Evolutionary conservation across 257 asterid genomes (phyloP).

Genomic region (Capsicum rhomboideum): DNA sequence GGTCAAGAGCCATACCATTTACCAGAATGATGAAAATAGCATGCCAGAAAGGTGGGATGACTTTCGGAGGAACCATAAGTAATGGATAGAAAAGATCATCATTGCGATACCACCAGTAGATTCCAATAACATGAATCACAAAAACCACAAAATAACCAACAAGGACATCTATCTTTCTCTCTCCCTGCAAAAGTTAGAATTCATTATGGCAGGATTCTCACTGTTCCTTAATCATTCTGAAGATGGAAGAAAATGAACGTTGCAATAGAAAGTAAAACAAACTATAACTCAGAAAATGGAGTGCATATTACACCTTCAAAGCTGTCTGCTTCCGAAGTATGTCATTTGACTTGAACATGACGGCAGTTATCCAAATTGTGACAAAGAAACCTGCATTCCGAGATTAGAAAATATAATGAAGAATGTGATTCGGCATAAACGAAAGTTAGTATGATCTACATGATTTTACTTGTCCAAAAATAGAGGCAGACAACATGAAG

Average conservation of each 20-base stretch:
- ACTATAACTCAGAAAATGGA: conserved; percentile 4
- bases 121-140: conserved; percentile 54
- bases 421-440: neutral
- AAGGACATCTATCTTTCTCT: conserved; percentile 62
- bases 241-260: neutral
- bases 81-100: conserved; percentile 65
- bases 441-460: neutral
- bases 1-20: conserved; percentile 47
- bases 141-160: conserved; percentile 46
- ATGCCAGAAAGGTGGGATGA: conserved; percentile 92
- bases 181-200: conserved; percentile 57
- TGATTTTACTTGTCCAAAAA: neutral
- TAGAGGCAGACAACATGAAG: neutral
- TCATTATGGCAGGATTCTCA: neutral
- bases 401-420: conserved; percentile 1
- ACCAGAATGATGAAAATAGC: conserved; percentile 69
- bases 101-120: conserved; percentile 74
- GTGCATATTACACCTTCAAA: conserved; percentile 51
- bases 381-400: conserved; percentile 59
- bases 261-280: neutral
- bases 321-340: conserved; percentile 90
- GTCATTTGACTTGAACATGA: conserved; percentile 85
- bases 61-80: conserved; percentile 75
- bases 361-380: conserved; percentile 63
- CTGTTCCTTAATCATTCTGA: neutral